Base-by-base conservation (phyloP, 2,329 filamentous ascomycete genomes). In the Ambrosiella xylebori region DNA sequence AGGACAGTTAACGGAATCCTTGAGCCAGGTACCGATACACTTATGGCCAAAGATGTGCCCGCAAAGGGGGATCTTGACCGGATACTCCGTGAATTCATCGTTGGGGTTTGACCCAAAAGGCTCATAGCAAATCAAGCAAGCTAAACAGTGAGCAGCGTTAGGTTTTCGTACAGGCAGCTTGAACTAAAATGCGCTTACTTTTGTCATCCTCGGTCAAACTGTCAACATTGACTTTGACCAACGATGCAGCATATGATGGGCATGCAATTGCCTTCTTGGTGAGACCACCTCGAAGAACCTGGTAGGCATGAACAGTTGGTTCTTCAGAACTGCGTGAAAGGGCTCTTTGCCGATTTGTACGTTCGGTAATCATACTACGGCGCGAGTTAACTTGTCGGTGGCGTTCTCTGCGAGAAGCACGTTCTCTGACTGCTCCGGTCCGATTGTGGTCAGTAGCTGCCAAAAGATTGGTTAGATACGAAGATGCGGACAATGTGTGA, bases 21-120 rank as follows among this genome's bases (percentile, higher is more conserved):
- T 72, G 47, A 84, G 75, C 81, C 81, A 84, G 63, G 79, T 82
- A 65, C 78, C 80, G 62, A 84, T 80, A 65, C 81, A 84, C 63
- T 76, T 73, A 58, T 82, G 74, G 15, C 81, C 81, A 65, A 84
- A 84, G 6, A 84, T 66, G 63, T 84, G 81, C 62, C 77, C 79
- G 70, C 81, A 84, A 62, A 74, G 76, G 1, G 81, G 80, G 15
- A 84, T 67, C 17, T 77, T 76, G 13, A 83, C 66, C 0, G 81
- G 78, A 2, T 68, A 70, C 64, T 84, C 81, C 2, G 44, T 47
- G 44, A 47, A 47, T 8, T 47, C 44, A 2, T 47, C 27, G 27
- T 27, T 3, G 27, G 27, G 27, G 27, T 27, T 27, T 27, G 27
- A 2, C 27, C 27, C 27, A 63, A 76, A 82, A 7, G 81, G 78